Conservation (phyloP, 441 rosid species). For the Populus hybrid region DNA sequence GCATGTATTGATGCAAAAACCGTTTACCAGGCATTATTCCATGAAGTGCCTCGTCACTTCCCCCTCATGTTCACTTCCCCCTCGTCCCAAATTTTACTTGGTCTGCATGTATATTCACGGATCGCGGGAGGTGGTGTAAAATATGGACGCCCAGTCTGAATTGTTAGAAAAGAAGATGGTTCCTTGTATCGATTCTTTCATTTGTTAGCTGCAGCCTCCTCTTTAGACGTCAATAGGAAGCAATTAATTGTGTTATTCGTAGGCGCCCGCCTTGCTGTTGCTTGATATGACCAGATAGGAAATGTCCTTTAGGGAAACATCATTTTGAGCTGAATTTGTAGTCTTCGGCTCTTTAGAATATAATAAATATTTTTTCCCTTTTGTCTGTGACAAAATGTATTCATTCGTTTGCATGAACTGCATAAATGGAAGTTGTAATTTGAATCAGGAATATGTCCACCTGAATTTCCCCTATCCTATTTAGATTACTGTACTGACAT, state of each 20-base stretch:
- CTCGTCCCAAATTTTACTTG: constrained; percentile 3
- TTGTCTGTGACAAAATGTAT: constrained; percentile 13
- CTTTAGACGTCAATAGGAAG: constrained; percentile 22
- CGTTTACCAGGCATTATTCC: constrained; percentile 11
- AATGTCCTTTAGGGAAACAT: constrained; percentile 26
- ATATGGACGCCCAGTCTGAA: constrained; percentile 16
- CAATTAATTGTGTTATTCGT: constrained; percentile 21
- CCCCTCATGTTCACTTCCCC: constrained; percentile 11
- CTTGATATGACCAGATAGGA: constrained; percentile 14
- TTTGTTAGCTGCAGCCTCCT: constrained; percentile 26
- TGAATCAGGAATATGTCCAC: constrained; percentile 18
- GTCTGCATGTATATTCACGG: constrained; percentile 11
- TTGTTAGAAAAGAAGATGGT: constrained; percentile 13
- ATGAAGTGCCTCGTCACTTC: constrained; percentile 16
- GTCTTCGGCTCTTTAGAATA: constrained; percentile 39
- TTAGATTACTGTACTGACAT: background rate
- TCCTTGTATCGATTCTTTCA: constrained; percentile 46
- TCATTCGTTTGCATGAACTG: constrained; percentile 26
- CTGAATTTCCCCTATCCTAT: constrained; percentile 1
- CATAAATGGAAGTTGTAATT: constrained; percentile 11
- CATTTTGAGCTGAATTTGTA: constrained; percentile 40
- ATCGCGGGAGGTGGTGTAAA: constrained; percentile 30
- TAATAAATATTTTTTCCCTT: background rate
- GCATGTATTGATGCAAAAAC: constrained; percentile 72
- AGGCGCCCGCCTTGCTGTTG: background rate